Evolutionary conservation across 164 flowering plant genomes (phyloP), one percentile per base, ranked within the genome.

Genomic region (Malania oleifera): DNA sequence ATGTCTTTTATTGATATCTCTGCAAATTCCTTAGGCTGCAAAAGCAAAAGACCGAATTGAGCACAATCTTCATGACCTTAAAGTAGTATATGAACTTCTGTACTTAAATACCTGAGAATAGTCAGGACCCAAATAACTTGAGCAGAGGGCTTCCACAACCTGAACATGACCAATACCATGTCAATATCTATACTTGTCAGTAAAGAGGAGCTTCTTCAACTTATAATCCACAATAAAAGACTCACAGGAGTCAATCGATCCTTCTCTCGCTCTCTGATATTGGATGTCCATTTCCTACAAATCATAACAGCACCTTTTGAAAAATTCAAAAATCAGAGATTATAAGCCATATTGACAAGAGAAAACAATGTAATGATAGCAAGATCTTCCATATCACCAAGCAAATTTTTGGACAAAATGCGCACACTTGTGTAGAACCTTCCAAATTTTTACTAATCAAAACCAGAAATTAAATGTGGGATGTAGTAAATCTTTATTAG

Each of bases 81-180:
- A 34, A 28, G 54, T 46, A 57, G 23, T 6, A 48, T 0, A 37
- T 28, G 25, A 56, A 44, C 46, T 41, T 40, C 4, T 45, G 44
- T 56, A 49, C 35, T 6, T 40, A 22, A 29, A 14, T 79, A 90
- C 99, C 95, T 88, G 87, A 65, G 92, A 78, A 68, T 86, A 93
- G 67, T 90, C 99, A 70, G 95, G 99, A 56, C 99, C 97, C 26
- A 93, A 58, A 70, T 93, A 90, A 63, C 90, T 85, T 63, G 88
- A 62, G 70, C 81, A 77, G 2, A 93, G 80, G 52, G 86, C 84
- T 79, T 93, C 97, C 38, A 89, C 86, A 66, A 91, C 85, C 98
- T 91, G 66, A 35, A 29, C 46, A 44, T 34, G 8, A 66, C 26
- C 7, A 38, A 60, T 50, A 54, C 23, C 9, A 43, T 10, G 53